Conservation (phyloP, 495 filamentous ascomycete genomes). For the Aspergillus olivimuriae region DNA sequence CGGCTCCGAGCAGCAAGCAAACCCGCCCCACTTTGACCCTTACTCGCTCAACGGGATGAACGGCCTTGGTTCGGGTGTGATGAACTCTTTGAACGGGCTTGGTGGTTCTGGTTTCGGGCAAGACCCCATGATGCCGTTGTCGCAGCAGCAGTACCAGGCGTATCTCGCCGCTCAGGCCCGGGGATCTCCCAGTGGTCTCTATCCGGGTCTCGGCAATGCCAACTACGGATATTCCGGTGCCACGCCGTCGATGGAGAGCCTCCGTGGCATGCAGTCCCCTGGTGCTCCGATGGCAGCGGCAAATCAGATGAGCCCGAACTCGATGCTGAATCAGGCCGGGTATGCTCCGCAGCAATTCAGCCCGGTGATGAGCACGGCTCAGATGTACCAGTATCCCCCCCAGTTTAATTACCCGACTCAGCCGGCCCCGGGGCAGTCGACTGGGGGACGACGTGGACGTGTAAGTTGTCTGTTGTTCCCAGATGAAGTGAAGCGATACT, state of each 20-base stretch:
- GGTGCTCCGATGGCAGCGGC: slow-evolving; percentile 27
- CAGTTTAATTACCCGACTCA: slow-evolving; percentile 45
- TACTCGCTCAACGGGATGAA: slow-evolving; percentile 35
- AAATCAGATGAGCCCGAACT: slow-evolving; percentile 32
- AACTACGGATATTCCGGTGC: slow-evolving; percentile 36
- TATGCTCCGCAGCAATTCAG: slow-evolving; percentile 43
- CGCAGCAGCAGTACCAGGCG: slow-evolving; percentile 43
- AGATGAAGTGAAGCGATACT: slow-evolving; percentile 4
- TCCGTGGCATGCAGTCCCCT: slow-evolving; percentile 37
- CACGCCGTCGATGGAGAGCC: slow-evolving; percentile 36
- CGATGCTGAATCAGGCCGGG: slow-evolving; percentile 37
- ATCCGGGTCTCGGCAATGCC: slow-evolving; percentile 29
- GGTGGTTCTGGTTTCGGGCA: slow-evolving; percentile 31
- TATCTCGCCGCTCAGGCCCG: slow-evolving; percentile 38
- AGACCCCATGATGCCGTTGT: slow-evolving; percentile 32
- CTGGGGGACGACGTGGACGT: slow-evolving; percentile 46
- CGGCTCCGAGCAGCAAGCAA: slow-evolving; percentile 34
- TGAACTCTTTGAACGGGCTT: slow-evolving; percentile 22
- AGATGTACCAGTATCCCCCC: slow-evolving; percentile 49
- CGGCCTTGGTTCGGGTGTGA: slow-evolving; percentile 17
- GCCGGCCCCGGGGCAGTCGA: slow-evolving; percentile 36
- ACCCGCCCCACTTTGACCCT: slow-evolving; percentile 32
- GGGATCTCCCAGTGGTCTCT: slow-evolving; percentile 37
- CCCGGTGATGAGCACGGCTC: slow-evolving; percentile 38
- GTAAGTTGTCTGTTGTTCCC: slow-evolving; percentile 24